phyloP scores from a whole-genome alignment of 2,329 filamentous ascomycete genomes.

The Fusarium sp. region DNA sequence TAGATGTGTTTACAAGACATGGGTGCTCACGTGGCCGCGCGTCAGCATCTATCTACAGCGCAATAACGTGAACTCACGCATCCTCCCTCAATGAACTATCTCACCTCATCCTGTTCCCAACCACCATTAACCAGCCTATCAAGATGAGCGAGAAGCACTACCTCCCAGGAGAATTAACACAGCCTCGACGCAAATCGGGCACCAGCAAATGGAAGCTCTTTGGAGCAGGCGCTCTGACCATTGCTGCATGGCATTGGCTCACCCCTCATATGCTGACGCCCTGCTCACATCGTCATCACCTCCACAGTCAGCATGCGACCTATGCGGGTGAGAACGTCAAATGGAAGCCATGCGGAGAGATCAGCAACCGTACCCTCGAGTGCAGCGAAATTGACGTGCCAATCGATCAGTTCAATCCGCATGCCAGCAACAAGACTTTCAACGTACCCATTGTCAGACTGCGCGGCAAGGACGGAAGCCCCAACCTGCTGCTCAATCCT shows the following conservation, averaged over 20 bases:
- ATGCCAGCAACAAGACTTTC: constrained; percentile 55
- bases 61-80: background rate
- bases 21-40: constrained; percentile 19
- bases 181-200: background rate
- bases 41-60: background rate
- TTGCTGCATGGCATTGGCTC: constrained; percentile 24
- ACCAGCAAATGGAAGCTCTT: constrained; percentile 31
- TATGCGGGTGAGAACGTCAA: constrained; percentile 32
- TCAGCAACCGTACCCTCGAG: constrained; percentile 55
- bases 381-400: constrained; percentile 60
- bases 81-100: background rate
- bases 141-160: constrained; percentile 29
- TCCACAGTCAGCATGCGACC: background rate
- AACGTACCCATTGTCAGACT: constrained; percentile 60
- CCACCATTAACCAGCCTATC: constrained; percentile 4
- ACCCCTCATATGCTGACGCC: background rate
- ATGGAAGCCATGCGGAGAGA: constrained; percentile 57
- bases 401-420: constrained; percentile 59
- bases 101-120: background rate
- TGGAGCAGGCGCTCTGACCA: constrained; percentile 12
- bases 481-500: constrained; percentile 60
- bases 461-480: constrained; percentile 57
- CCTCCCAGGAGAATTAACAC: background rate
- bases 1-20: background rate
- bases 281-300: constrained; percentile 26